Base-by-base conservation (phyloP, 78 protist species). In the Dictyostelium discoideum region DNA sequence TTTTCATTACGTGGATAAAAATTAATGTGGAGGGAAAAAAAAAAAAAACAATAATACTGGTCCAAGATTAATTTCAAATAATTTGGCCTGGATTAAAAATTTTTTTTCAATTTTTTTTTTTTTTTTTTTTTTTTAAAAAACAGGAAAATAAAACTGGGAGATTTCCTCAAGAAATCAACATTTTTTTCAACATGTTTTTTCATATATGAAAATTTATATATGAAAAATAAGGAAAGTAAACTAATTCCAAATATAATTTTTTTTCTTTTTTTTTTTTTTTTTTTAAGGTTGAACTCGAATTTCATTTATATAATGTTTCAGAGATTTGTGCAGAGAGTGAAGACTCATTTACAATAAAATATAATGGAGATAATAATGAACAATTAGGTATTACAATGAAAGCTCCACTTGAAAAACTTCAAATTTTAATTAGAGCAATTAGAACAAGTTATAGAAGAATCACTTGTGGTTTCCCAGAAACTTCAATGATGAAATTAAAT, bases 361-460 rank as follows among this genome's bases (percentile, higher is more conserved):
- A 90, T 54, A 32, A 65, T 14, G 84, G 60, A 0, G 88, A 80
- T 37, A 85, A 48, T 29, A 26, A 37, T n/a, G 88, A 80, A 48
- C 83, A 40, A 48, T 69, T 90, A 10, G 94, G 94, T 22, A 46
- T 90, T 2, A 82, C 89, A 7, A 48, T 80, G 7, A 90, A 82
- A 85, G 86, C 85, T 32, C 54, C 94, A 44, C 20, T 82, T 6
- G 94, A 90, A 7, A 90, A 82, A 72, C 10, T 90, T n/a, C 87
- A 80, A 48, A 40, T 32, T 9, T 50, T 90, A 67, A 48, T 90
- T 29, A 48, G 57, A 42, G 94, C 86, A 22, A 80, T 90, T 14
- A 90, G 94, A 82, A 82, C 80, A 9, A 90, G 94, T 40, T 90
- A 90, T 48, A 84, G 94, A 46, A 84, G 74, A 42, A 90, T 90